Evolutionary conservation across 345 rosid species (phyloP).

Genomic region (Pugionium dolabratum): DNA sequence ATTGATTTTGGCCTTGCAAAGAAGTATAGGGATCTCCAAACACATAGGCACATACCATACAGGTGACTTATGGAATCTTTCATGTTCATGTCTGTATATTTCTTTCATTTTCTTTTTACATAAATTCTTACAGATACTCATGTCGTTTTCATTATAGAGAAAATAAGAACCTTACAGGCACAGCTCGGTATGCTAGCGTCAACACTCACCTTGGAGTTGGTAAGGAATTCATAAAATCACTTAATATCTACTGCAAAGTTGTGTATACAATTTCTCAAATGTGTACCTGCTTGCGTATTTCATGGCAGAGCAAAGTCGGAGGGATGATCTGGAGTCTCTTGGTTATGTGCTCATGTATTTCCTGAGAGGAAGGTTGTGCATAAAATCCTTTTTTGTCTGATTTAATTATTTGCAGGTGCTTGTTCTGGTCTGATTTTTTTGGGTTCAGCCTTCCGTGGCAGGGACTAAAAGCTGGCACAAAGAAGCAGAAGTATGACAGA

Average conservation of each 20-base stretch:
- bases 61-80: slow-evolving; percentile 46
- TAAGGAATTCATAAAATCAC: slow-evolving; percentile 37
- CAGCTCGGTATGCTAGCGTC: slow-evolving; percentile 91
- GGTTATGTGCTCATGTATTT: slow-evolving; percentile 91
- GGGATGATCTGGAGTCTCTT: slow-evolving; percentile 92
- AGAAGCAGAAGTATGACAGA: slow-evolving; percentile 87
- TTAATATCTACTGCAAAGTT: slow-evolving; percentile 10
- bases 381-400: slow-evolving; percentile 8
- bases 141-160: slow-evolving; percentile 50
- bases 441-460: slow-evolving; percentile 86
- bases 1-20: slow-evolving; percentile 90
- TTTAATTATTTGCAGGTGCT: neutral
- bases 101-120: neutral
- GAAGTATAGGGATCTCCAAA: slow-evolving; percentile 90
- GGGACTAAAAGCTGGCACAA: slow-evolving; percentile 86
- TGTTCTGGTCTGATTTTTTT: slow-evolving; percentile 26
- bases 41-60: slow-evolving; percentile 85
- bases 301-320: slow-evolving; percentile 77
- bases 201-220: slow-evolving; percentile 89
- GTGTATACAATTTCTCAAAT: slow-evolving; percentile 1
- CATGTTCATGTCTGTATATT: neutral
- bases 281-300: slow-evolving; percentile 12
- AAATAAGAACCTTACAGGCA: slow-evolving; percentile 86
- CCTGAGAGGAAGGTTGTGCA: slow-evolving; percentile 74
- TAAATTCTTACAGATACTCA: neutral